phyloP scores from a whole-genome alignment of 2,329 filamentous ascomycete genomes.

The Alternaria gansuensis region DNA sequence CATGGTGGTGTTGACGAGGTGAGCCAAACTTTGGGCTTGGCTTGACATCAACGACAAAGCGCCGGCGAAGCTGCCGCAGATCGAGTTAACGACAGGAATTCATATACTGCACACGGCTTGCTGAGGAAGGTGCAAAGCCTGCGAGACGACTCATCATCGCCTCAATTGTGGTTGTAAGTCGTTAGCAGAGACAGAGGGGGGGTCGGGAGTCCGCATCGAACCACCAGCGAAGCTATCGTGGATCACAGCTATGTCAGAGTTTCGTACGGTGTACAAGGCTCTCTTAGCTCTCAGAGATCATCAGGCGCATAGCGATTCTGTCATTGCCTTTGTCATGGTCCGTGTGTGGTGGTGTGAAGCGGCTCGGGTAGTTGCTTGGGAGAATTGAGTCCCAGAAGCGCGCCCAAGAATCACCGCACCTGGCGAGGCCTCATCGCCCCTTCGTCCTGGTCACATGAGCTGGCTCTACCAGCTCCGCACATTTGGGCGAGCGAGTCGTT shows the following conservation, averaged over 20 bases:
- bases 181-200: not conserved
- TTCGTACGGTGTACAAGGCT: not conserved
- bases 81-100: not conserved
- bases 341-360: not conserved
- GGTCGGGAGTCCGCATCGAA: not conserved
- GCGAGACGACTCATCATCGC: not conserved
- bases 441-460: not conserved
- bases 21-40: not conserved
- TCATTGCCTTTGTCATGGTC: not conserved
- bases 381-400: not conserved
- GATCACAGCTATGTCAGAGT: not conserved
- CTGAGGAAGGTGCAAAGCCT: not conserved
- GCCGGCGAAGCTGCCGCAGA: not conserved
- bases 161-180: not conserved
- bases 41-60: not conserved
- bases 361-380: conserved; percentile 8
- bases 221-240: not conserved
- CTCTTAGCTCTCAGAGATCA: not conserved
- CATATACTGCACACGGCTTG: not conserved
- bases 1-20: not conserved
- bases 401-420: not conserved
- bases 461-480: not conserved
- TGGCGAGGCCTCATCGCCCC: not conserved
- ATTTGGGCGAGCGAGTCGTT: not conserved
- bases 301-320: not conserved